phyloP scores from a whole-genome alignment of 2,329 filamentous ascomycete genomes.

The Phyllosticta citrichinensis region DNA sequence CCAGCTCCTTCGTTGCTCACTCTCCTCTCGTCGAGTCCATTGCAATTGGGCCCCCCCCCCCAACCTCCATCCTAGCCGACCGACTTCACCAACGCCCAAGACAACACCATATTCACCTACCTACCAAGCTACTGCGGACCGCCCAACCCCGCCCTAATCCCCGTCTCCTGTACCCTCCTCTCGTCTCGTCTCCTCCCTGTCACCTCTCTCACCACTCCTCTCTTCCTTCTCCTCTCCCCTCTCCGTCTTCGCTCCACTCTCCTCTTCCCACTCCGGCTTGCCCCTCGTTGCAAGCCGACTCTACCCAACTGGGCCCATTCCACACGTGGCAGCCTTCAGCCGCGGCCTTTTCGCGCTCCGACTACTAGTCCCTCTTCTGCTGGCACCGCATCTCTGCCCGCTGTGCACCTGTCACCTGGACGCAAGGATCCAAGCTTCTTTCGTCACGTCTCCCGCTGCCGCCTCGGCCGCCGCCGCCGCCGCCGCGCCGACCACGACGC shows the following conservation, averaged over 20 bases:
- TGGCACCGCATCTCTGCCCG: conserved; percentile 3
- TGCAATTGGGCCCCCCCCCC: conserved; percentile 2
- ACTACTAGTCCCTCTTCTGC: conserved; percentile 7
- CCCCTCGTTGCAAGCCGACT: conserved; percentile 9
- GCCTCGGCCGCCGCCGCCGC: background rate
- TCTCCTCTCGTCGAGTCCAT: background rate
- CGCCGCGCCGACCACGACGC: background rate
- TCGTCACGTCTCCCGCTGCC: background rate
- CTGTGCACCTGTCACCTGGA: background rate
- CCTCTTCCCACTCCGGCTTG: background rate
- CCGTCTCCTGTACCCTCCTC: too few species aligned
- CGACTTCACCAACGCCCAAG: conserved; percentile 3
- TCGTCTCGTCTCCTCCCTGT: background rate
- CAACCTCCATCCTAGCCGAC: conserved; percentile 5
- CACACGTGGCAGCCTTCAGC: conserved; percentile 5
- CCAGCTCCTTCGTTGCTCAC: conserved; percentile 9
- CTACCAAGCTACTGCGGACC: too few species aligned
- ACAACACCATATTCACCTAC: background rate
- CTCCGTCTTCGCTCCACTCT: background rate
- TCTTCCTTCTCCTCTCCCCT: background rate
- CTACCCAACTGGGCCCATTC: background rate
- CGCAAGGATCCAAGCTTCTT: background rate
- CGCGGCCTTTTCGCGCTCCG: background rate
- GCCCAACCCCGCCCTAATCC: background rate
- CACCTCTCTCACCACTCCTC: background rate